Evolutionary conservation across 2,329 filamentous ascomycete genomes (phyloP).

Genomic region (Salinomyces thailandicus): DNA sequence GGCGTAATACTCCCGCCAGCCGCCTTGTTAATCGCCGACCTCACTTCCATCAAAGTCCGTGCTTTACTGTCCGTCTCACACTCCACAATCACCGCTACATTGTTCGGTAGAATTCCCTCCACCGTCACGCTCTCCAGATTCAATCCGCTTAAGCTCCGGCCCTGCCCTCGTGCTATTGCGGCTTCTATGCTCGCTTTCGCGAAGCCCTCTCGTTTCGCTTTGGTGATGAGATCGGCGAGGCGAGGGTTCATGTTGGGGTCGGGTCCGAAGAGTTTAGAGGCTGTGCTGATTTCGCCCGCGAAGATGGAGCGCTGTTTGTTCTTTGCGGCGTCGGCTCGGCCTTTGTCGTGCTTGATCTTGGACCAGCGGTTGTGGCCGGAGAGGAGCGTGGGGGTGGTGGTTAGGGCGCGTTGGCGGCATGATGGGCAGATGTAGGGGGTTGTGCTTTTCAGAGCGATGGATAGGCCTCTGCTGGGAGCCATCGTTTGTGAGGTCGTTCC

Average conservation of each 20-base stretch:
- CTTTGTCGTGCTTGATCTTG: constrained; percentile 93
- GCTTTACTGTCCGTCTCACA: constrained; percentile 74
- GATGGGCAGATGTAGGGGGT: constrained; percentile 5
- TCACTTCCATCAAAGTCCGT: constrained; percentile 63
- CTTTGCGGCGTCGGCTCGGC: constrained; percentile 70
- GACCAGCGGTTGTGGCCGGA: constrained; percentile 90
- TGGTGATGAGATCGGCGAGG: constrained; percentile 59
- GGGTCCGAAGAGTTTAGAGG: constrained; percentile 68
- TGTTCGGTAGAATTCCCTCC: constrained; percentile 69
- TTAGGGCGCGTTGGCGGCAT: constrained; percentile 14
- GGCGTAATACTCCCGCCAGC: constrained; percentile 59
- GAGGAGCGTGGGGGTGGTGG: constrained; percentile 7
- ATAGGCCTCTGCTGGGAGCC: constrained; percentile 24
- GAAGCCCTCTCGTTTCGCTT: constrained; percentile 76
- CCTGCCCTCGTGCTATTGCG: constrained; percentile 81
- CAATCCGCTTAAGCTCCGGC: constrained; percentile 62
- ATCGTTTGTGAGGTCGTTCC: constrained; percentile 9
- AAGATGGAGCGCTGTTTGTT: constrained; percentile 58
- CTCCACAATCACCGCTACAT: constrained; percentile 68
- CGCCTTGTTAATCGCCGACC: constrained; percentile 56
- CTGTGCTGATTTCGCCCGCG: constrained; percentile 61
- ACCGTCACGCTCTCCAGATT: constrained; percentile 67
- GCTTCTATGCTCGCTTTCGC: constrained; percentile 76
- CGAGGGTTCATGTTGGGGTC: constrained; percentile 65
- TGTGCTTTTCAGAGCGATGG: constrained; percentile 3